phyloP scores from a whole-genome alignment of 2,329 filamentous ascomycete genomes.

The Cyclaneusma minus region DNA sequence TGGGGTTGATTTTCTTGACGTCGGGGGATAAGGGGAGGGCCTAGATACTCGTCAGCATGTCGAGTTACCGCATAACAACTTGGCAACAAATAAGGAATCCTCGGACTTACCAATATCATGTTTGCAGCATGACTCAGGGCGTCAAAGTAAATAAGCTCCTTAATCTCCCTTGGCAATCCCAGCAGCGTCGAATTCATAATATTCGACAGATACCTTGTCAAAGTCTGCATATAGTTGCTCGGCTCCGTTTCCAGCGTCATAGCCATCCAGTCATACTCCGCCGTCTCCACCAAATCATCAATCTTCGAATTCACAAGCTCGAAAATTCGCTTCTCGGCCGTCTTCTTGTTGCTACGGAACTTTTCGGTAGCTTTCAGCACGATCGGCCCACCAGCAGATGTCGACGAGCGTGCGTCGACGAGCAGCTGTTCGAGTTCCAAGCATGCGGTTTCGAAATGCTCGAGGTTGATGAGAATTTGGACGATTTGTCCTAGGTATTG shows the following conservation, averaged over 20 bases:
- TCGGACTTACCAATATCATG: conserved; percentile 53
- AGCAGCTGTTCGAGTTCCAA: conserved; percentile 76
- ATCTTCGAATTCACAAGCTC: conserved; percentile 98
- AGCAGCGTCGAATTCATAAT: conserved; percentile 94
- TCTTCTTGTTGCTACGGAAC: conserved; percentile 84
- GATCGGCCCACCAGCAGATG: conserved; percentile 65
- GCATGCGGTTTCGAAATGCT: conserved; percentile 92
- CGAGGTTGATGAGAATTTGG: conserved; percentile 92
- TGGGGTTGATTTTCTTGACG: conserved; percentile 75
- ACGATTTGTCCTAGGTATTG: conserved; percentile 97
- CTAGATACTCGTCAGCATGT: conserved; percentile 3
- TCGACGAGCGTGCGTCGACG: conserved; percentile 69
- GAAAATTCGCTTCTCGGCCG: conserved; percentile 92
- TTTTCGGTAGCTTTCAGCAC: conserved; percentile 69
- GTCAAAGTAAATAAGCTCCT: conserved; percentile 95
- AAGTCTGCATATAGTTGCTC: conserved; percentile 87
- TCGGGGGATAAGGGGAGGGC: conserved; percentile 42
- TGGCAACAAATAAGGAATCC: conserved; percentile 5
- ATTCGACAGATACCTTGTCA: conserved; percentile 83
- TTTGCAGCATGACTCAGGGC: conserved; percentile 81
- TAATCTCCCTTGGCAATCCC: conserved; percentile 87
- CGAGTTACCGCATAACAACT: neutral
- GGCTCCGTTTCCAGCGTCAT: conserved; percentile 52
- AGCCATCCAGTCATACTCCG: conserved; percentile 84
- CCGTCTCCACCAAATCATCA: conserved; percentile 89